Percentiles rank a stretch among this genome's conserved stretches.
Evolutionary conservation across 1,139 yeast genomes (phyloP).

Genomic region (Suhomyces yuchorum): DNA sequence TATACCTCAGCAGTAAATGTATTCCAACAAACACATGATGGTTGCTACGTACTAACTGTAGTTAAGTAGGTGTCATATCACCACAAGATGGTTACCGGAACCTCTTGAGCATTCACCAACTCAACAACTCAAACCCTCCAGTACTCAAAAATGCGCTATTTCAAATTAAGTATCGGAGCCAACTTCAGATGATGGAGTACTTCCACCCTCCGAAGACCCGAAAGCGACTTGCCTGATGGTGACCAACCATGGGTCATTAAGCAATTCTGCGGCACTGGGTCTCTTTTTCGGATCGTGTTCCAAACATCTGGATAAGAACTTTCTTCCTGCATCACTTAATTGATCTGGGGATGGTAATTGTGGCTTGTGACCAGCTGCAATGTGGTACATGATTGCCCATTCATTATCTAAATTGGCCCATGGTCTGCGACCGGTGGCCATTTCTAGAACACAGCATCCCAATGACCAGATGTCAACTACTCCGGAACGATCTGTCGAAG

Average conservation of each 20-base stretch:
- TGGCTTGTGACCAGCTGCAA: constrained; percentile 94
- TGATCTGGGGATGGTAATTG: constrained; percentile 81
- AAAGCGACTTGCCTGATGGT: constrained; percentile 73
- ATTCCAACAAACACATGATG: not conserved
- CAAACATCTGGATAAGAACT: constrained; percentile 73
- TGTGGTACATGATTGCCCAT: constrained; percentile 98
- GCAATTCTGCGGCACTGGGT: constrained; percentile 79
- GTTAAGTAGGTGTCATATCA: not conserved
- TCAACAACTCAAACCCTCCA: not conserved
- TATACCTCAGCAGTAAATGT: constrained; percentile 3
- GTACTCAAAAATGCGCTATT: no score
- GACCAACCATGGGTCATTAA: constrained; percentile 89
- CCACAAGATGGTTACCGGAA: constrained; percentile 1
- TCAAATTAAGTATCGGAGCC: constrained; percentile 20
- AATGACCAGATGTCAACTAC: constrained; percentile 83
- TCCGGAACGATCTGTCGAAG: constrained; percentile 64
- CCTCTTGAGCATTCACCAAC: not conserved
- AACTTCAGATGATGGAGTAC: constrained; percentile 45
- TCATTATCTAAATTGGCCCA: constrained; percentile 95
- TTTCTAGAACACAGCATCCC: constrained; percentile 79
- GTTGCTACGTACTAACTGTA: not conserved
- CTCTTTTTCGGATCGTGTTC: constrained; percentile 79
- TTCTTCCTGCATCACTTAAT: constrained; percentile 69
- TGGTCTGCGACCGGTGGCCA: constrained; percentile 83
- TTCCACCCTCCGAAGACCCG: constrained; percentile 42